These are phyloP conservation scores for Triadica sebifera DNA, from an alignment of 345 rosid genomes.

Conservation along the genomic window DNA sequence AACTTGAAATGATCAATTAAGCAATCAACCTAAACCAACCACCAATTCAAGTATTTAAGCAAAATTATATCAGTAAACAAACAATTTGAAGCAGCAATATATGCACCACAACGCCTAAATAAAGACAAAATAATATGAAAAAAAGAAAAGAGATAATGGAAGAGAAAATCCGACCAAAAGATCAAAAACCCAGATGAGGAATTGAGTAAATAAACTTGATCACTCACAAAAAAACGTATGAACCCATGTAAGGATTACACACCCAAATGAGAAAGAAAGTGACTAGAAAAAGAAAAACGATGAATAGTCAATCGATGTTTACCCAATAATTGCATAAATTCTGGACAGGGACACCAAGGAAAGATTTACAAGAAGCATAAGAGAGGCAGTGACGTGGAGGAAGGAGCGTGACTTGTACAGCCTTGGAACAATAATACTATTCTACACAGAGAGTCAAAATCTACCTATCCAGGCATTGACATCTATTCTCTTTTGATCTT, in stretches of 20 bases:
- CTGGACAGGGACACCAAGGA: conserved; percentile 16
- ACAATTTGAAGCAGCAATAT: background rate
- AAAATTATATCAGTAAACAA: background rate
- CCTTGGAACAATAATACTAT: background rate
- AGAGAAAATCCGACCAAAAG: conserved; percentile 19
- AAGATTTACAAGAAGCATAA: background rate
- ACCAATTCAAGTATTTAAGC: background rate
- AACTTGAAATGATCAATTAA: background rate
- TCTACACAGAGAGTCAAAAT: conserved; percentile 16
- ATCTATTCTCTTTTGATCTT: background rate
- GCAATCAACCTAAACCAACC: background rate
- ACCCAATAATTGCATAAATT: conserved; percentile 35
- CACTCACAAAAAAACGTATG: conserved; percentile 13
- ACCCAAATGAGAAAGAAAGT: conserved; percentile 1
- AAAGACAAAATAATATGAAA: background rate
- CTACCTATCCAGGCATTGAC: conserved; percentile 2
- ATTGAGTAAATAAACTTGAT: conserved; percentile 11
- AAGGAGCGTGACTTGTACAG: conserved; percentile 30
- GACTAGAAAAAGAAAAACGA: background rate
- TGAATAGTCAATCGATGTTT: background rate
- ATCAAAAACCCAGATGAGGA: conserved; percentile 21
- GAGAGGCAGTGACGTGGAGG: conserved; percentile 33
- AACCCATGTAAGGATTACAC: conserved; percentile 3
- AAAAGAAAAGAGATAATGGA: background rate
- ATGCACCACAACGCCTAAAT: no score